Base-by-base conservation (phyloP, 129 eudicot genomes). In the Mikania micrantha region DNA sequence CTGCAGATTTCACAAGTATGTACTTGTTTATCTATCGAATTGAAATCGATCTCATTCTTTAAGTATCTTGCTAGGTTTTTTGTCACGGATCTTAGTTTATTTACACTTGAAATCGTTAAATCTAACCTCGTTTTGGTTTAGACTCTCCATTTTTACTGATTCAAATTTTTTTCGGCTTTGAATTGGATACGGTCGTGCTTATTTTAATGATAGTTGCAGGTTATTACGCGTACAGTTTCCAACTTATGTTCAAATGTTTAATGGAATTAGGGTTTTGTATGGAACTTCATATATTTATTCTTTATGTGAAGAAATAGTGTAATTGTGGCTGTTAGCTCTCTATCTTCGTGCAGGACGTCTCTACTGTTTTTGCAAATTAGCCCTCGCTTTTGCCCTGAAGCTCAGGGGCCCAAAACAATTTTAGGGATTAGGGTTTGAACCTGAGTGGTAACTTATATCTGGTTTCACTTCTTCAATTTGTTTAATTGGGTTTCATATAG, bases 211-310 rank as follows among this genome's bases (percentile, higher is more conserved):
- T 39, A 9, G n/a, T 56, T 20, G 44, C 0, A 16, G 12, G 19
- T 57, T 32, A 12, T 71, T 31, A 42, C 11, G 21, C 58, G 1
- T 38, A 32, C 9, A 27, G 39, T 38, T 70, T 27, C 31, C 10
- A 41, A 4, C 34, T 3, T 15, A 13, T 41, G 22, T 44, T 5
- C 24, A 7, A 5, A 24, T 31, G 44, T 47, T 59, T 54, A 24
- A 53, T 35, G 16, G 60, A 10, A 28, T 31, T 71, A 60, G 68
- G 76, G 76, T 71, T 71, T 41, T 53, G 52, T 58, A 22, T 41
- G 15, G 34, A 40, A 70, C 41, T 39, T 27, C 27, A 5, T 27
- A 58, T 19, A 35, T 19, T 44, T 4, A 0, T 28, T 28, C 3
- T 9, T 28, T 58, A 19, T 71, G 41, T 48, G 31, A 66, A 66